phyloP scores from a whole-genome alignment of 2,329 filamentous ascomycete species.

The Parascedosporium putredinis region DNA sequence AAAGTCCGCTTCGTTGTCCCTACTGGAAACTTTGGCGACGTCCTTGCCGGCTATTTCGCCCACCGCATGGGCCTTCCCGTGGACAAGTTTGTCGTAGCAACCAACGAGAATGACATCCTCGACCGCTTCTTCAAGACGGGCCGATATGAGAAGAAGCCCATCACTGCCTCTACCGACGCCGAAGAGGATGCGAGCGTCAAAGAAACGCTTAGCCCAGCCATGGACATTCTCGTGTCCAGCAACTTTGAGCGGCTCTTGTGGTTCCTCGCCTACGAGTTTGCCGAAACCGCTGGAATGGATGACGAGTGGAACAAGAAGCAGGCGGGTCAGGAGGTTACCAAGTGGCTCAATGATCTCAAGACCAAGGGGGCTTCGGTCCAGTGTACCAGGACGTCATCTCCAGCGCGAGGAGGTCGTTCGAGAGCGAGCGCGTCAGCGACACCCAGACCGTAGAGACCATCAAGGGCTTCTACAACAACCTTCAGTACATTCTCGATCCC shows the following conservation, averaged over 20 bases:
- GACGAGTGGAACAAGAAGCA: slow-evolving; percentile 56
- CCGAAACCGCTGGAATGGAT: slow-evolving; percentile 47
- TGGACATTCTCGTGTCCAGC: slow-evolving; percentile 94
- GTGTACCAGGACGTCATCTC: slow-evolving; percentile 66
- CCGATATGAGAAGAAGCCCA: slow-evolving; percentile 73
- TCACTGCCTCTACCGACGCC: slow-evolving; percentile 36
- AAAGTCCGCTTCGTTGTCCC: slow-evolving; percentile 80
- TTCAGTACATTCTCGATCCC: slow-evolving; percentile 79
- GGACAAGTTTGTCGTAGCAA: slow-evolving; percentile 83
- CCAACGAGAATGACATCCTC: slow-evolving; percentile 96
- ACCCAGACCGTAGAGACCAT: slow-evolving; percentile 57
- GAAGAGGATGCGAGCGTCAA: slow-evolving; percentile 67
- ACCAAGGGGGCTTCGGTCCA: slow-evolving; percentile 66
- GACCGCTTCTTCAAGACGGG: slow-evolving; percentile 90
- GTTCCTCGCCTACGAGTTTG: slow-evolving; percentile 75
- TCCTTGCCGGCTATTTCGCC: slow-evolving; percentile 88
- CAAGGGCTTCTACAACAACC: slow-evolving; percentile 43
- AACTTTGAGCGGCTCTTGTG: slow-evolving; percentile 96
- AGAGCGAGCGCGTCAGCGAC: slow-evolving; percentile 64
- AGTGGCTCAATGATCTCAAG: slow-evolving; percentile 74
- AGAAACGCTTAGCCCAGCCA: slow-evolving; percentile 87
- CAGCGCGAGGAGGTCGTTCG: slow-evolving; percentile 63
- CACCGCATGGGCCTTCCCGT: slow-evolving; percentile 79
- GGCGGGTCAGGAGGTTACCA: slow-evolving; percentile 63
- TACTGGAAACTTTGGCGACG: slow-evolving; percentile 94